Percentiles rank a stretch among this genome's conserved stretches.
Evolutionary conservation across 2,329 filamentous ascomycete genomes (phyloP).

Genomic region (Ceratocystis diversiconidia): DNA sequence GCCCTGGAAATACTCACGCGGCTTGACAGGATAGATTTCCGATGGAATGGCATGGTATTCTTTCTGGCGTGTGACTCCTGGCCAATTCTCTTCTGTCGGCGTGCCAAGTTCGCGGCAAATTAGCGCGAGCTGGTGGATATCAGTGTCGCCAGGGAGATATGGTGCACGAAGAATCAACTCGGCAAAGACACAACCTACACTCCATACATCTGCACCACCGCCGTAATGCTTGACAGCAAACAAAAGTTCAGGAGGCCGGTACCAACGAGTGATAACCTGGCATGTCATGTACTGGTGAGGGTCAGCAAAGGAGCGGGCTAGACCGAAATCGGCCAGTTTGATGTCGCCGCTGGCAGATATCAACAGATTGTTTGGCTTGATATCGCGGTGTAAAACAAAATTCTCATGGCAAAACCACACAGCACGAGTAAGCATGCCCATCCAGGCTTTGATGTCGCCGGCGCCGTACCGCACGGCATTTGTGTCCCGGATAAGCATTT

Average conservation of each 20-base stretch:
- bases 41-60: slow-evolving; percentile 59
- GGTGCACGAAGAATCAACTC: slow-evolving; percentile 74
- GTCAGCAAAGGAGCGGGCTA: slow-evolving; percentile 79
- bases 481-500: slow-evolving; percentile 82
- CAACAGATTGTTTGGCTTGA: slow-evolving; percentile 96
- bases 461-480: slow-evolving; percentile 65
- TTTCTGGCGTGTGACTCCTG: slow-evolving; percentile 67
- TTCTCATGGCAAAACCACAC: slow-evolving; percentile 97
- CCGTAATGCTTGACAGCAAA: slow-evolving; percentile 83
- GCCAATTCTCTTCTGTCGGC: slow-evolving; percentile 89
- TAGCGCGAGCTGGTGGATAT: slow-evolving; percentile 71
- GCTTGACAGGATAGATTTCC: slow-evolving; percentile 44
- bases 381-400: slow-evolving; percentile 87
- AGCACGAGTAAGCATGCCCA: slow-evolving; percentile 87
- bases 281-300: slow-evolving; percentile 80
- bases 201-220: slow-evolving; percentile 88
- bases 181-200: slow-evolving; percentile 80
- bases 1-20: slow-evolving; percentile 56
- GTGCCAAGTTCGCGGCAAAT: slow-evolving; percentile 80
- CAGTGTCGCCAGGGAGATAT: slow-evolving; percentile 69
- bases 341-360: slow-evolving; percentile 87
- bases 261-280: slow-evolving; percentile 95
- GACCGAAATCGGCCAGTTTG: slow-evolving; percentile 94
- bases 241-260: slow-evolving; percentile 83
- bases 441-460: slow-evolving; percentile 94